Evolutionary conservation across 78 protist species (phyloP), one percentile per base, ranked within the genome.

Genomic region (Chrysochromulina tobinii): DNA sequence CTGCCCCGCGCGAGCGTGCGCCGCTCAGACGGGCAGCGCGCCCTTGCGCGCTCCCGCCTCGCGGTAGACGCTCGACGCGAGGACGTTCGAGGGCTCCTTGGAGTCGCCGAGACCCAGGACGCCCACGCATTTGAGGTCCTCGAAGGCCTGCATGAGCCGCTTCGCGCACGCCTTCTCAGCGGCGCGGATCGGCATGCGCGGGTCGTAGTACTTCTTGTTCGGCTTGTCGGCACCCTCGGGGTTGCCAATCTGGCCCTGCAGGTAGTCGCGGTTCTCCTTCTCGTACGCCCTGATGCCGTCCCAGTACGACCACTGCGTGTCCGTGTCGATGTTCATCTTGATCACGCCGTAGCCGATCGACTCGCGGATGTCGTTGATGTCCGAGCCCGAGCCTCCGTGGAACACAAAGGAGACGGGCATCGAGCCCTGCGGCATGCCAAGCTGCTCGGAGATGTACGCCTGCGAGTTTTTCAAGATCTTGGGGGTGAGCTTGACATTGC

Each of bases 291-390:
- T 11, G 83, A 75, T 75, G 54, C 83, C 83, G 20, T 2, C 2
- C 83, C 83, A 75, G 57, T 75, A 75, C 2, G 93, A 94, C 96
- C 96, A 94, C 93, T 94, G 96, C 18, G 94, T 92, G 89, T 94
- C 96, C 11, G 96, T 94, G 92, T 94, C 96, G 69, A 94, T 87
- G 94, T 94, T 94, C 94, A 94, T 92, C 94, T 94, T 94, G 85
- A 94, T 83, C 14, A 94, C 94, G 81, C 96, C 96, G 87, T 14
- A 14, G 11, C 3, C 25, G 85, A 77, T 77, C 21, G 85, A 18
- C 27, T 61, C 48, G 58, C 38, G 23, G 59, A 94, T 92, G 27
- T 94, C 92, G 66, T 59, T 69, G 38, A 27, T 51, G 38, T 27
- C 85, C 20, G 96, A 92, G 18, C 96, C 96, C 23, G 93, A 89